Evolutionary conservation across 2,329 filamentous ascomycete genomes (phyloP).

Genomic region (Fusarium xyrophilum): DNA sequence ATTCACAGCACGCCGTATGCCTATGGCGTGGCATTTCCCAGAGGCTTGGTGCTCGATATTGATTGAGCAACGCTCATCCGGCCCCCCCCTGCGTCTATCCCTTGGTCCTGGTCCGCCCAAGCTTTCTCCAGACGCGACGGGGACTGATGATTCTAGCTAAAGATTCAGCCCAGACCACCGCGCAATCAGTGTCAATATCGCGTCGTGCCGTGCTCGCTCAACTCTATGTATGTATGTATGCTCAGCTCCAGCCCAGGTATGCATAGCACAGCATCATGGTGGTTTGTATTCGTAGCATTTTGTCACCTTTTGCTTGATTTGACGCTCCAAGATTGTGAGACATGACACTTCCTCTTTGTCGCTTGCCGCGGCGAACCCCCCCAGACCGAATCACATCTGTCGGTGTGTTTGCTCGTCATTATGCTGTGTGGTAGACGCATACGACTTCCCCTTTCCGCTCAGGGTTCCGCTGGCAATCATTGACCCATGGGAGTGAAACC

Average conservation of each 20-base stretch:
- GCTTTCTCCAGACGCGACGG: conserved; percentile 32
- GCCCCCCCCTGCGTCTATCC: conserved; percentile 28
- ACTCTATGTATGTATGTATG: background rate
- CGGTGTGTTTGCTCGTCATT: conserved; percentile 21
- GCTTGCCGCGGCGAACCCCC: conserved; percentile 26
- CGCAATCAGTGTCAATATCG: conserved; percentile 29
- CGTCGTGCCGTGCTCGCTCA: conserved; percentile 28
- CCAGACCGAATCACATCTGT: conserved; percentile 30
- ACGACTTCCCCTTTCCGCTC: conserved; percentile 26
- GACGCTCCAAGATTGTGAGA: conserved; percentile 24
- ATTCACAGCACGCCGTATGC: background rate
- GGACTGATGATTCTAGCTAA: conserved; percentile 12
- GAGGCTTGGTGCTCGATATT: conserved; percentile 20
- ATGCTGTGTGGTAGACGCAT: conserved; percentile 26
- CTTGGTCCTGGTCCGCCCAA: conserved; percentile 23
- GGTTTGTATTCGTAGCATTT: conserved; percentile 1
- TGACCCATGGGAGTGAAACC: conserved; percentile 5
- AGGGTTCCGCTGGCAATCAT: conserved; percentile 14
- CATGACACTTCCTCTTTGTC: conserved; percentile 22
- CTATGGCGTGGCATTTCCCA: conserved; percentile 21
- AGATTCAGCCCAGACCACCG: conserved; percentile 19
- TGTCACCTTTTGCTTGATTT: conserved; percentile 24
- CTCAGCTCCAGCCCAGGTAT: background rate
- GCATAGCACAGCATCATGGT: background rate
- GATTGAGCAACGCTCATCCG: conserved; percentile 1